A percentile compares a stretch with the other conserved stretches of the same genome.
These are phyloP conservation scores for Brassica napus DNA, from an alignment of 345 rosid species.

Conservation along the genomic window DNA sequence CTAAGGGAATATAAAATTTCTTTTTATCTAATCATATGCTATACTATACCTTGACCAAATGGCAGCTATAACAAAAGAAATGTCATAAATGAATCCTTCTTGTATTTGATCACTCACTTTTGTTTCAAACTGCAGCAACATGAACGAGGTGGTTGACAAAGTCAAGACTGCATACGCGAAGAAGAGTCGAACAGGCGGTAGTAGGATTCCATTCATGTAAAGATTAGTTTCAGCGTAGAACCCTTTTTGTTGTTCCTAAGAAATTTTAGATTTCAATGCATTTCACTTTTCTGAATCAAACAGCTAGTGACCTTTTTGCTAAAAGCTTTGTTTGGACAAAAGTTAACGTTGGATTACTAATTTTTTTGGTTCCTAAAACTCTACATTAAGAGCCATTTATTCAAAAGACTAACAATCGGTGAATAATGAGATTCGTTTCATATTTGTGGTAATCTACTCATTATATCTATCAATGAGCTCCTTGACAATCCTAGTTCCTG, in stretches of 20 bases:
- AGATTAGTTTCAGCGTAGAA: slow-evolving; percentile 13
- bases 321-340: not conserved
- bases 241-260: not conserved
- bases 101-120: slow-evolving; percentile 2
- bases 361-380: not conserved
- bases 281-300: slow-evolving; percentile 9
- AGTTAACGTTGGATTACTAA: not conserved
- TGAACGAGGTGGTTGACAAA: slow-evolving; percentile 92
- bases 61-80: not conserved
- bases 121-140: slow-evolving; percentile 56
- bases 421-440: slow-evolving; percentile 11
- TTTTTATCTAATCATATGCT: not conserved
- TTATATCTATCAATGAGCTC: slow-evolving; percentile 55
- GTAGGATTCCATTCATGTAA: slow-evolving; percentile 66
- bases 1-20: not conserved
- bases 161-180: slow-evolving; percentile 83
- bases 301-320: not conserved
- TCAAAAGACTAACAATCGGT: not conserved
- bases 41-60: not conserved
- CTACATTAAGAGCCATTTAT: slow-evolving; percentile 10
- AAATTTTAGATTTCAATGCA: slow-evolving; percentile 3
- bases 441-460: slow-evolving; percentile 64
- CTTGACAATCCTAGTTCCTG: slow-evolving; percentile 54
- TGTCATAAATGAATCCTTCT: not conserved
- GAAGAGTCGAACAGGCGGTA: slow-evolving; percentile 58